Percentiles rank a stretch among this genome's conserved stretches.
phyloP scores from a whole-genome alignment of 2,329 filamentous ascomycete species.

The Fusarium agapanthi region DNA sequence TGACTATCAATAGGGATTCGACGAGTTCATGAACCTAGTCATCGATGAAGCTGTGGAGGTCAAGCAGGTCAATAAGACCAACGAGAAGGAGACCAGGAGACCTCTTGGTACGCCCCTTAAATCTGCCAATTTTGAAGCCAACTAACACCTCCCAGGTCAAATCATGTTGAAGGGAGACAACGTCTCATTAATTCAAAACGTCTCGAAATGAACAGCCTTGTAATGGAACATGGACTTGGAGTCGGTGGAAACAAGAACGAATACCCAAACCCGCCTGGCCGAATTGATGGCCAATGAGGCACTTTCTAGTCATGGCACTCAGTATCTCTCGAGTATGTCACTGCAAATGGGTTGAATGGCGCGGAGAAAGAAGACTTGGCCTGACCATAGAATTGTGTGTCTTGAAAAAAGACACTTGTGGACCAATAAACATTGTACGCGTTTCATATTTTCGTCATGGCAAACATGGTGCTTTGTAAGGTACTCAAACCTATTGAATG shows the following conservation, averaged over 20 bases:
- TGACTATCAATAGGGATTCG: slow-evolving; percentile 76
- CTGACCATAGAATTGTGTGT: slow-evolving; percentile 17
- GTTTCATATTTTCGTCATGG: not conserved
- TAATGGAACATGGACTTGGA: slow-evolving; percentile 1
- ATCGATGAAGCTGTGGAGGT: slow-evolving; percentile 96
- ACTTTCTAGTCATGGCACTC: slow-evolving; percentile 21
- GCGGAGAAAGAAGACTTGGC: slow-evolving; percentile 10
- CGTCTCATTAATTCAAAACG: slow-evolving; percentile 78
- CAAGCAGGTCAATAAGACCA: slow-evolving; percentile 81
- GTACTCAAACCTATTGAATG: not conserved
- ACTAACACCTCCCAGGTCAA: slow-evolving; percentile 66
- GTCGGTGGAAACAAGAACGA: slow-evolving; percentile 16
- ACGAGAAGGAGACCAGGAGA: slow-evolving; percentile 78
- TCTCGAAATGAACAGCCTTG: slow-evolving; percentile 43
- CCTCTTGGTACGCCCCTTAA: slow-evolving; percentile 70
- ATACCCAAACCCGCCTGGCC: slow-evolving; percentile 31
- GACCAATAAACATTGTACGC: slow-evolving; percentile 23
- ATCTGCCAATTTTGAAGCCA: not conserved
- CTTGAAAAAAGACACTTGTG: slow-evolving; percentile 8
- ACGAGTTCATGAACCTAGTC: slow-evolving; percentile 99
- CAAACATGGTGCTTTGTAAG: not conserved
- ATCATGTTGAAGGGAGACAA: slow-evolving; percentile 90
- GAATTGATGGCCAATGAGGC: slow-evolving; percentile 21
- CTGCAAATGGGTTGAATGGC: slow-evolving; percentile 9
- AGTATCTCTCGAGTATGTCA: slow-evolving; percentile 7